These are phyloP conservation scores for Conticribra guillardii DNA, from an alignment of 108 stramenopile species.

Conservation along the genomic window DNA sequence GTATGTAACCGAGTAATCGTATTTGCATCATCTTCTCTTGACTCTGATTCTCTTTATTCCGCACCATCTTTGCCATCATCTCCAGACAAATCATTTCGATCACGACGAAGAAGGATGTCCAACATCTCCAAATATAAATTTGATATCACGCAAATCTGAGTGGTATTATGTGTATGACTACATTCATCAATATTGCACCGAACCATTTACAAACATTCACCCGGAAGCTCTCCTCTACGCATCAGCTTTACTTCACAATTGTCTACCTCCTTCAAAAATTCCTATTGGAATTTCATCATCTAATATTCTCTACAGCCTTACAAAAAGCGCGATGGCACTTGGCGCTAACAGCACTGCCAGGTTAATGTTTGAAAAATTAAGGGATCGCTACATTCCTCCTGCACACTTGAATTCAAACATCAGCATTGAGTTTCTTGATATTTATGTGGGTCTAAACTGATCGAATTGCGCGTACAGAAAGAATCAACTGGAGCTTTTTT, in stretches of 20 bases:
- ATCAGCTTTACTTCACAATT: constrained; percentile 60
- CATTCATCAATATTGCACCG: constrained; percentile 58
- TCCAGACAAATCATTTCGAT: not conserved
- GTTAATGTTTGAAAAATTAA: constrained; percentile 57
- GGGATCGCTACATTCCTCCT: constrained; percentile 45
- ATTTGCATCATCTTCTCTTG: too few relatives aligned
- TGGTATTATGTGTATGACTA: constrained; percentile 65
- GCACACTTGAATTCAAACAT: constrained; percentile 41
- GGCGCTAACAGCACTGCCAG: constrained; percentile 72
- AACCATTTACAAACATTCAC: constrained; percentile 64
- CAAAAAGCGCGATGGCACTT: constrained; percentile 57
- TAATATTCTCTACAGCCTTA: constrained; percentile 70
- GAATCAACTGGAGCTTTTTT: too few relatives aligned
- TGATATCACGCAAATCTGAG: constrained; percentile 29
- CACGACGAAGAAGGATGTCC: not conserved
- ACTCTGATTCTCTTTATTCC: too few relatives aligned
- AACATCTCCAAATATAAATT: not conserved
- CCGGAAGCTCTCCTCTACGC: constrained; percentile 69
- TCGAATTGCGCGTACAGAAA: too few relatives aligned
- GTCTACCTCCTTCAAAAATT: constrained; percentile 39
- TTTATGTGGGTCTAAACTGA: constrained; percentile 42
- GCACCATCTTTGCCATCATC: not conserved
- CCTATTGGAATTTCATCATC: constrained; percentile 60
- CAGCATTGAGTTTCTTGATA: constrained; percentile 66
- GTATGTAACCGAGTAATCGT: not conserved